Conservation (phyloP, 352 stramenopile species). For the Pythium phragmiticola region DNA sequence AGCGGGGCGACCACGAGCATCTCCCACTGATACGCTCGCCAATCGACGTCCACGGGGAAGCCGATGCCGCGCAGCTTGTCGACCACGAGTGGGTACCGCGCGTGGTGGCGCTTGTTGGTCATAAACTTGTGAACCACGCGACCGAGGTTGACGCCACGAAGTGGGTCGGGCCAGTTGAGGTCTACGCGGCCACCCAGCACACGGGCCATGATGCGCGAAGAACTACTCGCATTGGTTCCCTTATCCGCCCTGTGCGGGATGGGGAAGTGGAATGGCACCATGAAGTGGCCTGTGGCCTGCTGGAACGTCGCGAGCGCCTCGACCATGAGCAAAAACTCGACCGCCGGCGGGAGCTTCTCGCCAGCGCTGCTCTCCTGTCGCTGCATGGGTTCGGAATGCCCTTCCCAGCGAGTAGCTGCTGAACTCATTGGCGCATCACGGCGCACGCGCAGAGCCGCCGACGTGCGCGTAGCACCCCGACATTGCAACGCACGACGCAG, state of each 20-base stretch:
- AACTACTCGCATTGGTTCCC: not conserved
- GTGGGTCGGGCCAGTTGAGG: conserved; percentile 12
- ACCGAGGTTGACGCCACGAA: conserved; percentile 24
- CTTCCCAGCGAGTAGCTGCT: not conserved
- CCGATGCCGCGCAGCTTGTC: conserved; percentile 17
- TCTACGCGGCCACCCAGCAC: not conserved
- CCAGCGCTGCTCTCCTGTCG: not conserved
- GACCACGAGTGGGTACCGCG: conserved; percentile 18
- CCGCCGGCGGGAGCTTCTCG: conserved; percentile 9
- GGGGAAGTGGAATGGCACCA: conserved; percentile 29
- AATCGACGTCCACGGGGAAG: conserved; percentile 26
- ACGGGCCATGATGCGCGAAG: not conserved
- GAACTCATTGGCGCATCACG: not conserved
- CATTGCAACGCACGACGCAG: not conserved
- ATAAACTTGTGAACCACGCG: conserved; percentile 29
- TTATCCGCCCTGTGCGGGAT: conserved; percentile 7
- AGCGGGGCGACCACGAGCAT: conserved; percentile 23
- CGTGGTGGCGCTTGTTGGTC: conserved; percentile 24
- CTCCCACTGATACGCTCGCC: conserved; percentile 22
- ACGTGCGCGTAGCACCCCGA: not conserved
- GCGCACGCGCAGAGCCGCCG: not conserved
- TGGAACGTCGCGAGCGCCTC: conserved; percentile 17
- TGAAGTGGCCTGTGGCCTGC: conserved; percentile 20
- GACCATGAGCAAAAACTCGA: conserved; percentile 20
- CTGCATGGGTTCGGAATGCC: not conserved